Evolutionary conservation across 805 yeast genomes (phyloP).

Genomic region (Saccharomycopsis schoenii): DNA sequence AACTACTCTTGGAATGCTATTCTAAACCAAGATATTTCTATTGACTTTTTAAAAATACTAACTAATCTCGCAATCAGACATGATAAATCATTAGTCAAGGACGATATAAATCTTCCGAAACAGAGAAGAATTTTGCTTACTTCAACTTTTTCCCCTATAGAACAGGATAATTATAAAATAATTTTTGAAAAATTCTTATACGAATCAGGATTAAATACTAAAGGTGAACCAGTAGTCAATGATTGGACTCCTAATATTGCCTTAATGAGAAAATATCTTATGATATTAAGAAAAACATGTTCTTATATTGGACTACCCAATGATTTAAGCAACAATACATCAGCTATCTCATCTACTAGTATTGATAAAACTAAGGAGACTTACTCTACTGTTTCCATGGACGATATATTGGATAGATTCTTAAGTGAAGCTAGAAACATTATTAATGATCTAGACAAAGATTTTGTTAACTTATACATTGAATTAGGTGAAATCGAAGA

Average conservation of each 20-base stretch:
- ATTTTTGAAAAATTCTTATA: slow-evolving; percentile 48
- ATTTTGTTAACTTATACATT: slow-evolving; percentile 33
- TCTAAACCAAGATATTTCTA: slow-evolving; percentile 21
- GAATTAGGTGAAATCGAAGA: slow-evolving; percentile 68
- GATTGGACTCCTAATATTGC: slow-evolving; percentile 39
- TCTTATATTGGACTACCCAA: slow-evolving; percentile 56
- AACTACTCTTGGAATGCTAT: slow-evolving; percentile 4
- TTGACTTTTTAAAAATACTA: slow-evolving; percentile 46
- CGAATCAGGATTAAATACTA: slow-evolving; percentile 43
- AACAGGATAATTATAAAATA: slow-evolving; percentile 72
- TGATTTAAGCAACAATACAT: slow-evolving; percentile 14
- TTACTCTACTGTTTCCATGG: slow-evolving; percentile 39
- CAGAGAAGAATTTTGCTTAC: slow-evolving; percentile 64
- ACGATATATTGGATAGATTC: slow-evolving; percentile 60
- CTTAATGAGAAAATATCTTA: slow-evolving; percentile 59
- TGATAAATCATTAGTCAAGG: slow-evolving; percentile 71
- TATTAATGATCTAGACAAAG: slow-evolving; percentile 17
- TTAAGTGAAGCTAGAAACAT: slow-evolving; percentile 41
- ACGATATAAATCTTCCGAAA: slow-evolving; percentile 68
- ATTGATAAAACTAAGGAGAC: slow-evolving; percentile 23
- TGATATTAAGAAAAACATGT: slow-evolving; percentile 64
- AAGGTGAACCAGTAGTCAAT: slow-evolving; percentile 39
- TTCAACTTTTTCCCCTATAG: slow-evolving; percentile 72
- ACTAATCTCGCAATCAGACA: slow-evolving; percentile 56
- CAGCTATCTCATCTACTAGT: slow-evolving; percentile 22